Percentiles rank a stretch among this genome's conserved stretches.
phyloP scores from a whole-genome alignment of 495 filamentous ascomycete genomes.

The Antarctomyces pellizariae region DNA sequence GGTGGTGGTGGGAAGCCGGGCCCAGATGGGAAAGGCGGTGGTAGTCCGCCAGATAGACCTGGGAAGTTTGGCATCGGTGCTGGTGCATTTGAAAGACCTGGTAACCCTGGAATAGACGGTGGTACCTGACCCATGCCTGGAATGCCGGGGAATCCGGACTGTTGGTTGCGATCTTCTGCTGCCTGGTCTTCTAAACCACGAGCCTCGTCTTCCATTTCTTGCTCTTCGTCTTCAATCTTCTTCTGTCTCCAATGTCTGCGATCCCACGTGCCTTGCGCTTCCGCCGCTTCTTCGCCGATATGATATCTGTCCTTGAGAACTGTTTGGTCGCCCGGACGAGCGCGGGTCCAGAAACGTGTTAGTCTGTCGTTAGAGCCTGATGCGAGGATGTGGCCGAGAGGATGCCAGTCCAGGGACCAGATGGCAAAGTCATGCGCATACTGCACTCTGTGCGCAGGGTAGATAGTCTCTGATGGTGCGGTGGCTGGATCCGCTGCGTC shows the following conservation, averaged over 20 bases:
- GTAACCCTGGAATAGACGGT: constrained; percentile 11
- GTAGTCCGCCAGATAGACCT: constrained; percentile 25
- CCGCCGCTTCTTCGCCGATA: constrained; percentile 78
- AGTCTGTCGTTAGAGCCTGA: constrained; percentile 96
- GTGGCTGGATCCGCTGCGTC: constrained; percentile 56
- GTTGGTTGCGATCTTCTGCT: constrained; percentile 25
- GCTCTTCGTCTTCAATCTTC: constrained; percentile 76
- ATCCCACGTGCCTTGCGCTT: constrained; percentile 81
- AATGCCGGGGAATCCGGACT: constrained; percentile 25
- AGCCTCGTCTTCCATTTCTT: constrained; percentile 76
- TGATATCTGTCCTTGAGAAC: constrained; percentile 79
- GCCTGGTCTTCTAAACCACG: constrained; percentile 90
- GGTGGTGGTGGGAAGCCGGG: constrained; percentile 21
- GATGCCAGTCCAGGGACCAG: constrained; percentile 96
- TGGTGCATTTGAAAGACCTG: constrained; percentile 13
- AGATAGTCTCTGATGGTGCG: constrained; percentile 63
- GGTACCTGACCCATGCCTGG: constrained; percentile 26
- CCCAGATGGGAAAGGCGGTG: constrained; percentile 11
- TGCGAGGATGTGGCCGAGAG: constrained; percentile 84
- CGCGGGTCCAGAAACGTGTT: constrained; percentile 84
- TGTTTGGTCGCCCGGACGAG: constrained; percentile 64
- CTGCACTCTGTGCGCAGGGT: constrained; percentile 62
- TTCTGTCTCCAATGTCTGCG: constrained; percentile 54
- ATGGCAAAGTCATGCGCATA: constrained; percentile 85
- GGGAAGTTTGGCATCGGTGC: constrained; percentile 22